Evolutionary conservation across 441 rosid species (phyloP), one percentile per base, ranked within the genome.

Genomic region (Isatis lusitanica): DNA sequence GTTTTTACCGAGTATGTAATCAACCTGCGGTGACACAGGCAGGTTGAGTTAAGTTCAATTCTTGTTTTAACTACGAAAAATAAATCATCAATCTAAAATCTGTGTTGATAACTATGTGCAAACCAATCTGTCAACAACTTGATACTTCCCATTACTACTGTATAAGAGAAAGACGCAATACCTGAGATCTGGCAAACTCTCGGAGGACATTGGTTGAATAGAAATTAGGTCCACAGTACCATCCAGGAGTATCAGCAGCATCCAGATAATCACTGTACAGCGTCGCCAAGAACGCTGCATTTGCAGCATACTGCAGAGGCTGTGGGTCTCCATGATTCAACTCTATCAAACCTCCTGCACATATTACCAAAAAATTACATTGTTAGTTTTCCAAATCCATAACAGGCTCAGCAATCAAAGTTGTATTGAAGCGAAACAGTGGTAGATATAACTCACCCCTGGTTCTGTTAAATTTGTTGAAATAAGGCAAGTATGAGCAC

Each of bases 221-320:
- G 85, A 92, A 92, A 71, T 82, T 86, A 63, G 98, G 94, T 17
- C 96, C 96, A 73, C 96, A 90, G 59, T 88, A 88, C 96, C 96
- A 90, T 70, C 94, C 97, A 50, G 96, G 96, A 60, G 97, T 90
- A 82, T 90, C 91, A 13, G 96, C 91, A 81, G 96, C 96, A 38
- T 90, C 96, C 52, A 92, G 92, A 78, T 90, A 92, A 84, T 92
- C 97, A 74, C 90, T 86, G 71, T 70, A 92, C 35, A 88, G 38
- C 13, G 89, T 40, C 4, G 97, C 97, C 57, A 92, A 79, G 79
- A 87, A 92, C 44, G 96, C 96, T 66, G 98, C 93, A 82, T 92
- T 90, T 48, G 82, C 93, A 10, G 85, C 87, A 74, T 92, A 92
- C 66, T 92, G 97, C 61, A 92, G 88, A 28, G 98, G 98, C 83